These are phyloP conservation scores for Neofusicoccum ribis DNA, from an alignment of 2,329 filamentous ascomycete genomes.

Conservation along the genomic window DNA sequence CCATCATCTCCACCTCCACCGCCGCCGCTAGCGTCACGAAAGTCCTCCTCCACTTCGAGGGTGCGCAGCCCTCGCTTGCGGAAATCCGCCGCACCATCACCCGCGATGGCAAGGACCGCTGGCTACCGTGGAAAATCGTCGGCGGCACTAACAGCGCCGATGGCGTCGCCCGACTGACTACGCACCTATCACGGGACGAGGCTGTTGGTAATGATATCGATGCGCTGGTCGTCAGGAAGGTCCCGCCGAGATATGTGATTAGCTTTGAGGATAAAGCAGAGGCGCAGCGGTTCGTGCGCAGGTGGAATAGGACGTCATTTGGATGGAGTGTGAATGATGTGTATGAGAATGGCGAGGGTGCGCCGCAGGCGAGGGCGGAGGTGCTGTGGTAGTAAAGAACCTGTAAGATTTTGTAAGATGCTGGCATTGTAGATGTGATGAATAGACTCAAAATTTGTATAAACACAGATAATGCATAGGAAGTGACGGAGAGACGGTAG, in stretches of 20 bases:
- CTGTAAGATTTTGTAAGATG: too few relatives aligned
- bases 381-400: slow-evolving; percentile 5
- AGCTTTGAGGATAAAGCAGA: slow-evolving; percentile 57
- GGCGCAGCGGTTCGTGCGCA: slow-evolving; percentile 52
- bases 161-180: slow-evolving; percentile 22
- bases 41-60: slow-evolving; percentile 34
- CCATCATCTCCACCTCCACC: neutral
- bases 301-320: slow-evolving; percentile 51
- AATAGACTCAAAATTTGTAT: too few relatives aligned
- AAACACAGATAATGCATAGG: too few relatives aligned
- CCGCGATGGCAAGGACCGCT: slow-evolving; percentile 33
- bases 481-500: too few relatives aligned
- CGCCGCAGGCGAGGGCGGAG: slow-evolving; percentile 5
- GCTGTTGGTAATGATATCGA: neutral
- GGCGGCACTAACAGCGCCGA: slow-evolving; percentile 28
- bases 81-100: slow-evolving; percentile 33
- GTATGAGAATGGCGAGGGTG: neutral
- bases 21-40: neutral
- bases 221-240: slow-evolving; percentile 34
- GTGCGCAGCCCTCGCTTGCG: slow-evolving; percentile 32
- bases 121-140: slow-evolving; percentile 35
- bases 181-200: too few relatives aligned
- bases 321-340: neutral
- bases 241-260: slow-evolving; percentile 53
- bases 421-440: too few relatives aligned